Evolutionary conservation across 352 stramenopile genomes (phyloP).

Genomic region (Phytophthora uliginosa): DNA sequence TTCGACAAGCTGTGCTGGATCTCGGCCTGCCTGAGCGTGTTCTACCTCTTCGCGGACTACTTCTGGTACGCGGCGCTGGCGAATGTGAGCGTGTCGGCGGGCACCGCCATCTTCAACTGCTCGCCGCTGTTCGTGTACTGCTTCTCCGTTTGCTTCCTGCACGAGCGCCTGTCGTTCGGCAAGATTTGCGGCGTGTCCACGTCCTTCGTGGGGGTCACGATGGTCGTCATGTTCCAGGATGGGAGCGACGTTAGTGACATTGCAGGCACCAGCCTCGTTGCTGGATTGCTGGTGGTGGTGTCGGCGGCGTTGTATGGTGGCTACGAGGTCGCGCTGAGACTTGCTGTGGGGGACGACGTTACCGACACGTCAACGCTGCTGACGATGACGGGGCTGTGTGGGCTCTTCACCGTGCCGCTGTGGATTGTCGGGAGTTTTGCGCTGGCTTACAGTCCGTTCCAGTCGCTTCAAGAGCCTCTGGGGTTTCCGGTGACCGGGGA

Average conservation of each 20-base stretch:
- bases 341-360: constrained; percentile 48
- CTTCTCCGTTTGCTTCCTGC: constrained; percentile 71
- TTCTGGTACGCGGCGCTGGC: constrained; percentile 68
- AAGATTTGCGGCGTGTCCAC: constrained; percentile 57
- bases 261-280: constrained; percentile 43
- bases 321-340: constrained; percentile 59
- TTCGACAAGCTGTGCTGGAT: constrained; percentile 41
- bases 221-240: constrained; percentile 59
- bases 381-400: constrained; percentile 43
- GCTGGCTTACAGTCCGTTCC: constrained; percentile 49
- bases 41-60: constrained; percentile 57
- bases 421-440: constrained; percentile 57
- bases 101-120: constrained; percentile 68
- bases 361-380: constrained; percentile 62
- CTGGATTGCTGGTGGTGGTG: constrained; percentile 55
- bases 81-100: constrained; percentile 55
- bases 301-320: constrained; percentile 55
- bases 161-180: constrained; percentile 43
- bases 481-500: constrained; percentile 50
- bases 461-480: constrained; percentile 56
- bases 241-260: constrained; percentile 30
- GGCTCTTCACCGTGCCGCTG: constrained; percentile 54
- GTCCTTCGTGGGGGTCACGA: neutral
- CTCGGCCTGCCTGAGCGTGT: constrained; percentile 51
- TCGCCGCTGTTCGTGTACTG: constrained; percentile 76